These are phyloP conservation scores for Hyphodiscus hymeniophilus DNA, from an alignment of 495 filamentous ascomycete species.

Conservation along the genomic window DNA sequence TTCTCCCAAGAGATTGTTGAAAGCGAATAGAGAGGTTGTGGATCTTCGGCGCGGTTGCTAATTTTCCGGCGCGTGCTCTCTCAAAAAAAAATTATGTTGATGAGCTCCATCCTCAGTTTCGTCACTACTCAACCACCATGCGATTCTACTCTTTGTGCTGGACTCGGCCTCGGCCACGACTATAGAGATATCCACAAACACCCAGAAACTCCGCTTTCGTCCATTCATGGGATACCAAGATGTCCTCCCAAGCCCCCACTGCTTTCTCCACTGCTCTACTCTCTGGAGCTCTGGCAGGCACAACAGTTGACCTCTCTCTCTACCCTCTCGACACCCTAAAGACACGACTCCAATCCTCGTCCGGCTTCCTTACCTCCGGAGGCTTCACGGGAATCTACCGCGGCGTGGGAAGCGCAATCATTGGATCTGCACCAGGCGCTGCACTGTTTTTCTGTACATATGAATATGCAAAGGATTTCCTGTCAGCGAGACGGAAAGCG, in stretches of 20 bases:
- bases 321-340: slow-evolving; percentile 91
- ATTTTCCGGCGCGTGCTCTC: neutral
- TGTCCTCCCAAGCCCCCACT: slow-evolving; percentile 17
- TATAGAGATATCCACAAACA: neutral
- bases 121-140: slow-evolving; percentile 7
- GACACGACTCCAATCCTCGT: slow-evolving; percentile 82
- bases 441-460: slow-evolving; percentile 98
- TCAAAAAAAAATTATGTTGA: neutral
- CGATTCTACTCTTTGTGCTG: slow-evolving; percentile 1
- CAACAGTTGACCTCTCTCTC: slow-evolving; percentile 83
- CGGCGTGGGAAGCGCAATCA: slow-evolving; percentile 59
- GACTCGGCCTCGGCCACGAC: slow-evolving; percentile 13
- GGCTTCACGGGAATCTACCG: slow-evolving; percentile 68
- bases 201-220: neutral
- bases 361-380: slow-evolving; percentile 68
- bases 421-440: slow-evolving; percentile 95
- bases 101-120: slow-evolving; percentile 10
- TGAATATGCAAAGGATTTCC: slow-evolving; percentile 63
- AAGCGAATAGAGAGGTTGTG: neutral
- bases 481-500: slow-evolving; percentile 27
- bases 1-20: neutral
- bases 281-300: slow-evolving; percentile 75
- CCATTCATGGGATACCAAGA: neutral
- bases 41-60: neutral
- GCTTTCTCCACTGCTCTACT: slow-evolving; percentile 46